Percentiles rank a stretch among this genome's conserved stretches.
Evolutionary conservation across 495 filamentous ascomycete species (phyloP).

Genomic region (Aspergillus homomorphus): DNA sequence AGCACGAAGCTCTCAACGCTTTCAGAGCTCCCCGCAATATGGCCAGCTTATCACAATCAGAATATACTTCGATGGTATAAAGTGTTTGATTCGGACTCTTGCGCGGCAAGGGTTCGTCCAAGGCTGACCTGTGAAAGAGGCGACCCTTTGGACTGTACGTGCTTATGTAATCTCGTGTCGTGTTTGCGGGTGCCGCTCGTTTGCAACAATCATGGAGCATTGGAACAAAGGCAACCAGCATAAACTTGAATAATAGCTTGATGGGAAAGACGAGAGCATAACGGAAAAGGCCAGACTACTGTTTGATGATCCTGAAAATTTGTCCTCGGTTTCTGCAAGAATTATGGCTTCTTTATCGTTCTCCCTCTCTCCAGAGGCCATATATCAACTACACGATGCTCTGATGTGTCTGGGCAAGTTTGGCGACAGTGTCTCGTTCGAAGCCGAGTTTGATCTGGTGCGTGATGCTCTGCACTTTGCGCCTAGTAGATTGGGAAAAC

Average conservation of each 20-base stretch:
- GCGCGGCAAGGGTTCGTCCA: neutral
- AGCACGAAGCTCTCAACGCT: neutral
- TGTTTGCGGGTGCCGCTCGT: constrained; percentile 6
- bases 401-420: constrained; percentile 90
- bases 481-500: neutral
- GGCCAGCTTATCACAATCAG: neutral
- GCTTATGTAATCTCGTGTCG: constrained; percentile 26
- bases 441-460: constrained; percentile 74
- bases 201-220: neutral
- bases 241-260: neutral
- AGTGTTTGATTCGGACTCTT: neutral
- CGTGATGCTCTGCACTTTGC: constrained; percentile 10
- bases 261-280: neutral
- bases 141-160: neutral
- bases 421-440: constrained; percentile 82
- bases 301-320: neutral
- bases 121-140: neutral
- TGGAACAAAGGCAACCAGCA: neutral
- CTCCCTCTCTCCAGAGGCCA: constrained; percentile 70
- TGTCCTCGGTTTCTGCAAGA: neutral
- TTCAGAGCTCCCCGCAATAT: neutral
- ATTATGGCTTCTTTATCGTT: constrained; percentile 73
- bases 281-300: neutral
- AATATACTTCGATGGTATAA: neutral
- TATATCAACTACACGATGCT: constrained; percentile 73